Base-by-base conservation (phyloP, 768 basidiomycete species). In the Lyophyllum semitale region DNA sequence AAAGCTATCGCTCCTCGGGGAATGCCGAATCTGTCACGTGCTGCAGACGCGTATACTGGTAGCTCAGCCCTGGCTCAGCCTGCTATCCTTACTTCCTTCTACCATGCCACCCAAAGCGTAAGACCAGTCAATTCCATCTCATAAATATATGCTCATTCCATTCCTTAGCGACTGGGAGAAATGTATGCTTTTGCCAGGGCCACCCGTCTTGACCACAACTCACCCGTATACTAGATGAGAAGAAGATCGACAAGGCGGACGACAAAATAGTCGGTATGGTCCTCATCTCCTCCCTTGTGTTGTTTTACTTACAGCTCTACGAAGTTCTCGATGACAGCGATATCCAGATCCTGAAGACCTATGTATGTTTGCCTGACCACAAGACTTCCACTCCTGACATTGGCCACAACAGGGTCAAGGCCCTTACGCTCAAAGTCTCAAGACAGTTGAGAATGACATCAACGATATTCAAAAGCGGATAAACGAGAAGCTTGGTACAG, bases 341-440 rank as follows among this genome's bases (percentile, higher is more conserved):
- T 69, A 99, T 99, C 48, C 96, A 98, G 71, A 97, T 99, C 62
- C 84, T 99, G 59, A 97, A 98, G 78, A 99, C 96, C 56, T 98
- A 98, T 72, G 96, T 93, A 72, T 56, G 87, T 63, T 25, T 32
- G 30, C 41, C 46, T 49, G 41, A 29, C 20, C 35, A 18, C 26
- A 45, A 50, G 40, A 17, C 33, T 33, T 18, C 4, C 52, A 42
- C 46, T 45, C 35, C 51, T 42, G 42, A 58, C 37, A 13, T 15
- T 37, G 15, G n/a, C 40, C 30, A 25, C 23, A n/a, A 2, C 68
- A 98, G 95, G 96, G 97, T 51, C 96, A 98, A 91, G 97, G 97
- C 53, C 95, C 97, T 52, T 99, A 99, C 68, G 95, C 95, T 0
- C 75, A 80, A 27, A 85, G 88, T 59, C 78, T 98, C 46, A 97